Evolutionary conservation across 345 rosid genomes (phyloP), one percentile per base, ranked within the genome.

Genomic region (Excoecaria cochinchinensis): DNA sequence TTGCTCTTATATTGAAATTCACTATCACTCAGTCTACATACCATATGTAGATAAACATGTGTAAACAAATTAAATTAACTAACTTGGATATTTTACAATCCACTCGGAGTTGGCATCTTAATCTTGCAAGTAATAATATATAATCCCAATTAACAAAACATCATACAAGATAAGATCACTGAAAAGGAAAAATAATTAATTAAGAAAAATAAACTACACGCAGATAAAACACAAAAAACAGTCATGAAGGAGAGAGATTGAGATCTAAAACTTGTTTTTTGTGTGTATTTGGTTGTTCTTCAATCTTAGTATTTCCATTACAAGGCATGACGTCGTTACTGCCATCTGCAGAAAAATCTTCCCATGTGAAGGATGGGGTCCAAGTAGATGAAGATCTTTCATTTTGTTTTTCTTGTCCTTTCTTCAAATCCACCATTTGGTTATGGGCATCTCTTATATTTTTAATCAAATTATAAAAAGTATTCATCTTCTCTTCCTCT

Each of bases 191-290:
- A 48, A 68, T 10, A 68, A 10, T 0, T 12, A 14, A 14, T n/a
- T n/a, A n/a, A n/a, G n/a, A 47, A 22, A 22, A 14, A 48, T 38
- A 62, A 9, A 25, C 31, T 31, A 2, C 1, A 31, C 31, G 46
- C 46, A 42, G 46, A 42, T 1, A 19, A n/a, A 31, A 31, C 31
- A 31, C 31, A 2, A 31, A 31, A 31, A 31, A 31, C 31, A 31
- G 31, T 31, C 22, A 68, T 68, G 68, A 82, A 64, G 73, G 80
- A 19, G 82, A 76, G 50, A 82, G 82, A 19, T 79, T 76, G 55
- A 82, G 82, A 74, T 82, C 80, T 70, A 82, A 38, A 16, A 59
- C 76, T 16, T 0, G 31, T 31, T 31, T 31, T 31, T 31, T 31
- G 31, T 64, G 40, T 24, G 17, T 63, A 25, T 64, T 77, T 40